These are phyloP conservation scores for Basipetospora chlamydospora DNA, from an alignment of 2,329 filamentous ascomycete genomes.

Conservation along the genomic window DNA sequence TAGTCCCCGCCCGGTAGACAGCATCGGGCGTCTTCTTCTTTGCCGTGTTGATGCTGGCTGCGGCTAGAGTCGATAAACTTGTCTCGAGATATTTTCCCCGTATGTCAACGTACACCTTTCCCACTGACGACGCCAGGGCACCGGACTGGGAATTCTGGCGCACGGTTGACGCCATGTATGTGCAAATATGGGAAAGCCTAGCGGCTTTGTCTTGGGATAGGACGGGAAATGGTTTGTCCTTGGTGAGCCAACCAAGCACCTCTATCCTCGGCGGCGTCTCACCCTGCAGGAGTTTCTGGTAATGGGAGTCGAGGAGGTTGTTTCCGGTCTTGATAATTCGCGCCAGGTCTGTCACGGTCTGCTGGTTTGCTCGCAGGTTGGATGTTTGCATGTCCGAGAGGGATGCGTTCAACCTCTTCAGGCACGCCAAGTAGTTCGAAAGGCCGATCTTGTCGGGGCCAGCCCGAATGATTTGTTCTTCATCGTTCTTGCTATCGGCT, in stretches of 20 bases:
- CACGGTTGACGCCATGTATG: constrained; percentile 52
- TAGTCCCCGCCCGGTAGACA: constrained; percentile 76
- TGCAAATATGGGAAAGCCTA: constrained; percentile 66
- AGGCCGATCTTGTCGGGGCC: constrained; percentile 77
- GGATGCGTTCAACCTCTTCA: constrained; percentile 80
- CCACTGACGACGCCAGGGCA: constrained; percentile 52
- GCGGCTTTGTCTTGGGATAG: constrained; percentile 62
- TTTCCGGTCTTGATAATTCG: constrained; percentile 66
- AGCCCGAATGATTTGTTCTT: constrained; percentile 79
- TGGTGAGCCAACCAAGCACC: constrained; percentile 83
- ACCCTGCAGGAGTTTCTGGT: constrained; percentile 58
- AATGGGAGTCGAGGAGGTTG: constrained; percentile 69
- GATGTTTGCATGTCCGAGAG: constrained; percentile 71
- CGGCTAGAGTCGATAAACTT: constrained; percentile 72
- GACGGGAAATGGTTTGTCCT: constrained; percentile 70
- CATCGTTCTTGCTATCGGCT: constrained; percentile 80
- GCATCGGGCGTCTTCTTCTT: constrained; percentile 72
- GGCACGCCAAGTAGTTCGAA: constrained; percentile 71
- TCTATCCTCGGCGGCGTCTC: constrained; percentile 74
- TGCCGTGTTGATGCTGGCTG: constrained; percentile 69
- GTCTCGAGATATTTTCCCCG: constrained; percentile 74
- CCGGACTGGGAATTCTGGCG: constrained; percentile 23
- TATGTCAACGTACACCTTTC: constrained; percentile 72
- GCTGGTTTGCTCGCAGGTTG: constrained; percentile 85
- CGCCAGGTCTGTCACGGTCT: constrained; percentile 68